Evolutionary conservation across 805 yeast species (phyloP).

Genomic region (Candida patagonica): DNA sequence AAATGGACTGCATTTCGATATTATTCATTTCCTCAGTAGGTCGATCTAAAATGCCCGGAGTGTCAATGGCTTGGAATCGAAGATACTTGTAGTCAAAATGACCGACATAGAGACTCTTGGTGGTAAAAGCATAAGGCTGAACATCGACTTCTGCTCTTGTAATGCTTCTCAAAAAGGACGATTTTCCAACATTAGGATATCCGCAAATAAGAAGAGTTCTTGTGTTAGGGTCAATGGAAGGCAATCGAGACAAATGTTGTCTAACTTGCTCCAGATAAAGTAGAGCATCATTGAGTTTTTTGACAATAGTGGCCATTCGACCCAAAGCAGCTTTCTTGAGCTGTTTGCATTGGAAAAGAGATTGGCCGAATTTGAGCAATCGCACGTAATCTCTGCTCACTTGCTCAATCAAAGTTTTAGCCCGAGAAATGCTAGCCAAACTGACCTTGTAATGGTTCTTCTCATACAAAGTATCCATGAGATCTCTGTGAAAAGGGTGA

Average conservation of each 20-base stretch:
- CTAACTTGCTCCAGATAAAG: constrained; percentile 94
- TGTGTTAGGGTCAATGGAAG: constrained; percentile 96
- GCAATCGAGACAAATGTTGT: constrained; percentile 97
- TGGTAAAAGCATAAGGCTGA: constrained; percentile 98
- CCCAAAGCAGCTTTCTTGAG: constrained; percentile 97
- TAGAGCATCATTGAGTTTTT: constrained; percentile 90
- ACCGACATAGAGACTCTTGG: constrained; percentile 94
- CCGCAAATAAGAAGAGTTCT: constrained; percentile 97
- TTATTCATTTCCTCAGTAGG: constrained; percentile 99
- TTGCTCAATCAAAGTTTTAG: constrained; percentile 89
- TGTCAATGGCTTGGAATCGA: constrained; percentile 97
- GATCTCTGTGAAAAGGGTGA: constrained; percentile 97
- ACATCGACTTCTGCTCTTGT: constrained; percentile 99
- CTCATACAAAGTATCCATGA: constrained; percentile 96
- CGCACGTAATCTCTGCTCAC: constrained; percentile 93
- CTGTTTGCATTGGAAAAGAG: constrained; percentile 97
- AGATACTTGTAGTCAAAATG: constrained; percentile 97
- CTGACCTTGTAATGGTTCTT: constrained; percentile 97
- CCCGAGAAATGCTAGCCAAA: constrained; percentile 86
- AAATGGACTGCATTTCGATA: constrained; percentile 98
- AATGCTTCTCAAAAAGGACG: constrained; percentile 84
- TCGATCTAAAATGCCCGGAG: constrained; percentile 97
- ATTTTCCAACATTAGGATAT: constrained; percentile 98
- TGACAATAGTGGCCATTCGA: constrained; percentile 97
- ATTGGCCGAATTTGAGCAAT: constrained; percentile 92